Evolutionary conservation across 164 flowering plant species (phyloP).

Genomic region (Tetrastigma voinierianum): DNA sequence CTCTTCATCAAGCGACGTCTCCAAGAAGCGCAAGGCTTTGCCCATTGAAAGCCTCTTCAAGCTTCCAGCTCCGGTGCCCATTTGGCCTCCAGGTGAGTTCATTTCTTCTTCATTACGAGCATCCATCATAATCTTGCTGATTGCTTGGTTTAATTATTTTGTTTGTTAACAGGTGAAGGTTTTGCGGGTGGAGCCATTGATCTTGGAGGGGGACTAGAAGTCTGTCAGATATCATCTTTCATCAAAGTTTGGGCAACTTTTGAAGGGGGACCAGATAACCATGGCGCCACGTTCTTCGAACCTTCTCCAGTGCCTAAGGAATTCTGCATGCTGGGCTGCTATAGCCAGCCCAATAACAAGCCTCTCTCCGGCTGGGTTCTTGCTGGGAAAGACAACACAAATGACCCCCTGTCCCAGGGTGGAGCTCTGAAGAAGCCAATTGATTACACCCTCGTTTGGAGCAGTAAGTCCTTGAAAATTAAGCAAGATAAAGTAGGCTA

Average conservation of each 20-base stretch:
- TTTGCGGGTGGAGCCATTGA: constrained; percentile 72
- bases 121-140: background rate
- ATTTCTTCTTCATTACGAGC: background rate
- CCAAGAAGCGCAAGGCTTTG: constrained; percentile 18
- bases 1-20: constrained; percentile 11
- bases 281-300: constrained; percentile 70
- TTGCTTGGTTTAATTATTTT: background rate
- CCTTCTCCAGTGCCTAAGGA: constrained; percentile 64
- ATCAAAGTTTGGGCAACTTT: constrained; percentile 64
- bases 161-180: constrained; percentile 44
- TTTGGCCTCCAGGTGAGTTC: constrained; percentile 47
- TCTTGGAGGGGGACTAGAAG: constrained; percentile 73
- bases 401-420: background rate
- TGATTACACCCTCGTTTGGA: constrained; percentile 72
- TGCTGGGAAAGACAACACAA: constrained; percentile 38
- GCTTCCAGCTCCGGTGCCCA: constrained; percentile 55
- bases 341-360: constrained; percentile 65
- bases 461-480: constrained; percentile 49
- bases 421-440: constrained; percentile 40
- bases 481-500: constrained; percentile 56
- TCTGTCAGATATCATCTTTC: constrained; percentile 53
- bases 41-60: constrained; percentile 52
- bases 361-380: constrained; percentile 71
- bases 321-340: constrained; percentile 68
- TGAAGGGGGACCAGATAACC: constrained; percentile 66